Evolutionary conservation across 176 grass and related monocot genomes (phyloP).

Genomic region (Aegilops bicornis): DNA sequence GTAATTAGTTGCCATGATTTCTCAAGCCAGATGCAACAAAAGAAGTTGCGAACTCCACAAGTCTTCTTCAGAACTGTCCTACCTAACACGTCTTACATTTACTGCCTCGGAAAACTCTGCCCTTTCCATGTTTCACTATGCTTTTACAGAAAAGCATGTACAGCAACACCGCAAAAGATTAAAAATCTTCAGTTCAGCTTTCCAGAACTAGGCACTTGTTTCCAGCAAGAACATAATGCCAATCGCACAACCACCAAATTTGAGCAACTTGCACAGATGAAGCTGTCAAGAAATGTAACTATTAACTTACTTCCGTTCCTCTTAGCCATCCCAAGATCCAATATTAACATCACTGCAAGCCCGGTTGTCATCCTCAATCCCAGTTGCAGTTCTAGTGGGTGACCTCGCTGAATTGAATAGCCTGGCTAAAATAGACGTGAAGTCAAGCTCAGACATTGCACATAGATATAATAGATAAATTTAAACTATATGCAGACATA

Average conservation of each 20-base stretch:
- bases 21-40: too few species aligned
- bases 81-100: too few species aligned
- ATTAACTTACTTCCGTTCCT: background rate
- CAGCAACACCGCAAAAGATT: background rate
- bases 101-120: too few species aligned
- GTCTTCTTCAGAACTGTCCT: too few species aligned
- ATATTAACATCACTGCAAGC: background rate
- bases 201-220: constrained; percentile 14
- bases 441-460: constrained; percentile 15
- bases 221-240: background rate
- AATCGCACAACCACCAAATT: background rate
- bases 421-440: constrained; percentile 8
- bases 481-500: constrained; percentile 6
- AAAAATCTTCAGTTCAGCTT: background rate
- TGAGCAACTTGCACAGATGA: background rate
- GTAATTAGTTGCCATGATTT: too few species aligned
- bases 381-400: background rate
- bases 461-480: background rate
- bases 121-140: too few species aligned
- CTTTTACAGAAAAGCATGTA: too few species aligned
- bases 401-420: background rate
- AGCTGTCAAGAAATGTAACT: background rate
- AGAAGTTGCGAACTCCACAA: too few species aligned
- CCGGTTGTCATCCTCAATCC: background rate
- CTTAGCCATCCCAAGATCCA: background rate